A percentile compares a stretch with the other conserved stretches of the same genome.
Evolutionary conservation across 257 asterid genomes (phyloP).

Genomic region (Nicotiana undulata): DNA sequence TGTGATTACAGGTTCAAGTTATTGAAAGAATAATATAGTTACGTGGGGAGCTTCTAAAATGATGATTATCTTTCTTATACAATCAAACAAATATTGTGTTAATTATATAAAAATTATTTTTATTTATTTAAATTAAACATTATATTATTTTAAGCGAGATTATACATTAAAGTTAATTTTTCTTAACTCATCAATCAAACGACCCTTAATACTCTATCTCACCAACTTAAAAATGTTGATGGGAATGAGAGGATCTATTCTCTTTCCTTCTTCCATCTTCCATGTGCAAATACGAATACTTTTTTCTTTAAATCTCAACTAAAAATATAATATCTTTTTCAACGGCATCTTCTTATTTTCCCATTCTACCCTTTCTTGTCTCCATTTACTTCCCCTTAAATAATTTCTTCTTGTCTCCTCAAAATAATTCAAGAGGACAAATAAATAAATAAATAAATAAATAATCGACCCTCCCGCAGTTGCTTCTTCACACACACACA

Average conservation of each 20-base stretch:
- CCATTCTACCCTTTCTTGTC: not conserved
- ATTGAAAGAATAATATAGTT: too few species aligned
- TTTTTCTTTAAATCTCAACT: not conserved
- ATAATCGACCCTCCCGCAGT: too few species aligned
- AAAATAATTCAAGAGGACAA: not conserved
- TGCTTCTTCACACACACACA: not conserved
- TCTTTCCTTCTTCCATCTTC: not conserved
- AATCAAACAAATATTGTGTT: too few species aligned
- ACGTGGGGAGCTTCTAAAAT: too few species aligned
- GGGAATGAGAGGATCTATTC: not conserved
- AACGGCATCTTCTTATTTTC: not conserved
- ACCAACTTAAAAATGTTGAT: not conserved
- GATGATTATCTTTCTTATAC: too few species aligned
- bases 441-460: not conserved
- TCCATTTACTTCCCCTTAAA: not conserved
- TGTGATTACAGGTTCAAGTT: too few species aligned
- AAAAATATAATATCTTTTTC: constrained; percentile 5
- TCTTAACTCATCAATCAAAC: too few species aligned
- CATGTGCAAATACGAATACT: not conserved
- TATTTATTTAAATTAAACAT: too few species aligned
- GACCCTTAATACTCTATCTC: not conserved
- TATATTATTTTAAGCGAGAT: too few species aligned
- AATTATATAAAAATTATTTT: too few species aligned
- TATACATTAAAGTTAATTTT: too few species aligned
- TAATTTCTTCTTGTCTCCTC: not conserved